A percentile compares a stretch with the other conserved stretches of the same genome.
phyloP scores from a whole-genome alignment of 768 basidiomycete genomes.

The button mushroom (Agaricus bisporus) region DNA sequence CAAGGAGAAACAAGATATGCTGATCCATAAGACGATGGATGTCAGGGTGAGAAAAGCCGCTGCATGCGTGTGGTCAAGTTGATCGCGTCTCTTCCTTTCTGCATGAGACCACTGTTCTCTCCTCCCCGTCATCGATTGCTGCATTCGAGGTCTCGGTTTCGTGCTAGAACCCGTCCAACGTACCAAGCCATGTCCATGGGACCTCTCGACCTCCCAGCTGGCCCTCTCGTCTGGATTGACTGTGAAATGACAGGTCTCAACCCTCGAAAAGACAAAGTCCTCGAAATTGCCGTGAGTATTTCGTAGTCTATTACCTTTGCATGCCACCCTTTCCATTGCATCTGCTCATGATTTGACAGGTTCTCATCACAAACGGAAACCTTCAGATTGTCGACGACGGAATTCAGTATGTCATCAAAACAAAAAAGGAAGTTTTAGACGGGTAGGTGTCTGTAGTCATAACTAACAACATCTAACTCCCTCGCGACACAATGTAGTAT shows the following conservation, averaged over 20 bases:
- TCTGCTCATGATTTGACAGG: conserved; percentile 31
- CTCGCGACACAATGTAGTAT: conserved; percentile 43
- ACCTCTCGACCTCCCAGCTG: conserved; percentile 37
- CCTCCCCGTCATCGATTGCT: neutral
- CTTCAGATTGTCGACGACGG: conserved; percentile 79
- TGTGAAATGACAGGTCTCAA: conserved; percentile 85
- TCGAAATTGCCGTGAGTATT: conserved; percentile 66
- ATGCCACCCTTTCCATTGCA: neutral
- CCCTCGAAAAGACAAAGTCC: conserved; percentile 56
- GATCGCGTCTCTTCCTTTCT: neutral
- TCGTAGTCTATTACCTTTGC: conserved; percentile 11
- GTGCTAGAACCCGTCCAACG: conserved; percentile 1
- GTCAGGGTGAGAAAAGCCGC: neutral
- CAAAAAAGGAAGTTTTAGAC: conserved; percentile 65
- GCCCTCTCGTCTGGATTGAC: conserved; percentile 79
- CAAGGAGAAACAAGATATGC: neutral
- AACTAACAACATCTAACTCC: neutral
- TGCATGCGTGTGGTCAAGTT: conserved; percentile 3
- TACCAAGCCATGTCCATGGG: conserved; percentile 10
- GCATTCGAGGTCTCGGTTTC: neutral
- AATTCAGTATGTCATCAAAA: conserved; percentile 67
- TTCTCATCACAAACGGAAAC: conserved; percentile 84
- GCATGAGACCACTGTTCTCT: conserved; percentile 2
- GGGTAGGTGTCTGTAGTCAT: conserved; percentile 34
- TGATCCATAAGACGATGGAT: neutral